phyloP scores from a whole-genome alignment of 345 rosid genomes.

The Lagerstroemia speciosa region DNA sequence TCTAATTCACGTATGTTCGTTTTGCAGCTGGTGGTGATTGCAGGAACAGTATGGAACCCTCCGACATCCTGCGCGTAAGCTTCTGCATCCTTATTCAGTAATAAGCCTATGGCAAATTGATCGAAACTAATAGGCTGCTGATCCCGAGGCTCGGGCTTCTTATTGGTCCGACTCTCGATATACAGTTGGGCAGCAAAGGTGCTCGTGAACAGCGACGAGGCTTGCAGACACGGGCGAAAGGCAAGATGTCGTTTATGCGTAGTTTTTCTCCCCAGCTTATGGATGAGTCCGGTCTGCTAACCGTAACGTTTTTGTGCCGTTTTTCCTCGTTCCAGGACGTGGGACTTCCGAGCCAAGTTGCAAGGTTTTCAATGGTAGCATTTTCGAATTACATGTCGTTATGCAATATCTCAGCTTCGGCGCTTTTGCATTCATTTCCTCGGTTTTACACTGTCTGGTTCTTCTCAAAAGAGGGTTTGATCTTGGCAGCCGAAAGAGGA shows the following conservation, averaged over 20 bases:
- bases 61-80: constrained; percentile 98
- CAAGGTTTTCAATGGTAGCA: constrained; percentile 74
- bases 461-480: neutral
- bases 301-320: neutral
- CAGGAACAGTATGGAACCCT: constrained; percentile 92
- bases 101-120: neutral
- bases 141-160: neutral
- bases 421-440: no score
- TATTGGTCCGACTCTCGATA: neutral
- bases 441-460: no score
- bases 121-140: neutral
- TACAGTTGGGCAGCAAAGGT: constrained; percentile 94
- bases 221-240: constrained; percentile 92
- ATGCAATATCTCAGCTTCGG: no score
- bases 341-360: constrained; percentile 95
- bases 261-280: neutral
- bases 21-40: constrained; percentile 83
- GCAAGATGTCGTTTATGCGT: constrained; percentile 21
- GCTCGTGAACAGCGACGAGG: constrained; percentile 74
- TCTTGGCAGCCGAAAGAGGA: neutral
- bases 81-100: constrained; percentile 3
- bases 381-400: no score
- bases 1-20: neutral
- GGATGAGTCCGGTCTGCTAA: no score
- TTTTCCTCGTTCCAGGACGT: constrained; percentile 48